Conservation (phyloP, 495 filamentous ascomycete species). For the Physcia stellaris region DNA sequence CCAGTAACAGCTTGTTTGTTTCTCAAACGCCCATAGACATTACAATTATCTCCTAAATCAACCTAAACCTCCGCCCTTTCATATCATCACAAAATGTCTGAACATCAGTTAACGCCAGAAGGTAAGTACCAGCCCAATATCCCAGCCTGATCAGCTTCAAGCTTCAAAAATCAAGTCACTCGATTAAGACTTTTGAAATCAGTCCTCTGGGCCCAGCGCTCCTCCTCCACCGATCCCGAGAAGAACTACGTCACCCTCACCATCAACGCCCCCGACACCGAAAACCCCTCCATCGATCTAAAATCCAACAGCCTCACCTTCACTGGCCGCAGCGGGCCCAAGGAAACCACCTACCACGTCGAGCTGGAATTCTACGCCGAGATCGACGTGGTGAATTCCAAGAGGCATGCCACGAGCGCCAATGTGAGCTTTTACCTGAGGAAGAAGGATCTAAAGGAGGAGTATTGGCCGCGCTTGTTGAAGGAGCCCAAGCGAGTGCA, state of each 20-base stretch:
- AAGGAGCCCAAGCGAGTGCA: slow-evolving; percentile 82
- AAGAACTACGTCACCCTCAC: slow-evolving; percentile 92
- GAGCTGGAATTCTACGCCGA: slow-evolving; percentile 83
- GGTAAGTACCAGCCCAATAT: slow-evolving; percentile 14
- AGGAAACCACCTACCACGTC: slow-evolving; percentile 69
- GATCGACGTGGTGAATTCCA: slow-evolving; percentile 72
- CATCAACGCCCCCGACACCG: slow-evolving; percentile 72
- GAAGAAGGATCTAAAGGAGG: slow-evolving; percentile 87
- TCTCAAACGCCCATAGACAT: too few species aligned
- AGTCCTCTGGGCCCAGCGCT: slow-evolving; percentile 99
- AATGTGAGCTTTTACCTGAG: slow-evolving; percentile 79
- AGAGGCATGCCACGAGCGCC: slow-evolving; percentile 68
- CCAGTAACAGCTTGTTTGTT: too few species aligned
- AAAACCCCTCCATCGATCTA: slow-evolving; percentile 61
- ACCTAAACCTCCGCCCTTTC: too few species aligned
- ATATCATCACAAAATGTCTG: too few species aligned
- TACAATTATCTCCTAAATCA: too few species aligned
- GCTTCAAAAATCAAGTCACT: slow-evolving; percentile 20
- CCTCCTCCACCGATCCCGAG: slow-evolving; percentile 57
- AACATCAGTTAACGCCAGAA: too few species aligned
- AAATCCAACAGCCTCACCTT: slow-evolving; percentile 67
- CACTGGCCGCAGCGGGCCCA: slow-evolving; percentile 65
- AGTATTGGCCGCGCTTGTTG: slow-evolving; percentile 88
- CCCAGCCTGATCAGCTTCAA: slow-evolving; percentile 14
- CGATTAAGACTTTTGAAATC: neutral